Evolutionary conservation across 2,329 filamentous ascomycete genomes (phyloP).

Genomic region (Colletotrichum endophyticum): DNA sequence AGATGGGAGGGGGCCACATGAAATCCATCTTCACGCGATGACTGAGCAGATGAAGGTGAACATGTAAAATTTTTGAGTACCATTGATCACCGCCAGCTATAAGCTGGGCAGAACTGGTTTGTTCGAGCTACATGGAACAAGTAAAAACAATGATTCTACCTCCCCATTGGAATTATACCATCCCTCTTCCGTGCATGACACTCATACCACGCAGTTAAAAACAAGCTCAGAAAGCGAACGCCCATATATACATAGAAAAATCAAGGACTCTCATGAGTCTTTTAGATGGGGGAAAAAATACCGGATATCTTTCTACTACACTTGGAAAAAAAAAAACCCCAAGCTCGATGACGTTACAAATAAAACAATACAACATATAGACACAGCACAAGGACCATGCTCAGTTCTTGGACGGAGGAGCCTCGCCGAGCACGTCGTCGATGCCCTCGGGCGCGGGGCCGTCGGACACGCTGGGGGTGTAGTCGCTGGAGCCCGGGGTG

Average conservation of each 20-base stretch:
- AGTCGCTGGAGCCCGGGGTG: constrained; percentile 33
- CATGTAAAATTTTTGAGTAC: not conserved
- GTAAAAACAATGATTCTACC: not conserved
- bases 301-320: not conserved
- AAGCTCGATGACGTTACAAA: not conserved
- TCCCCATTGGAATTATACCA: not conserved
- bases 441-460: constrained; percentile 2
- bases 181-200: not conserved
- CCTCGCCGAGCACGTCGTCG: constrained; percentile 25
- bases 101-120: too few species aligned
- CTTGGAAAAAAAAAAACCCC: not conserved
- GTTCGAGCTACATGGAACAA: too few species aligned
- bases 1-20: not conserved
- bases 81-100: not conserved
- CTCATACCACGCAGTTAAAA: not conserved
- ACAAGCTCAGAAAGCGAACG: not conserved
- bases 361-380: not conserved
- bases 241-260: not conserved
- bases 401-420: constrained; percentile 22
- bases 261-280: not conserved
- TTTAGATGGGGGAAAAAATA: not conserved
- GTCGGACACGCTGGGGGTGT: constrained; percentile 26
- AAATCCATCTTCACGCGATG: not conserved
- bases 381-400: not conserved
- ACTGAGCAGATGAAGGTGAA: not conserved